A percentile compares a stretch with the other conserved stretches of the same genome.
phyloP scores from a whole-genome alignment of 257 asterid genomes.

The Datura wrightii region DNA sequence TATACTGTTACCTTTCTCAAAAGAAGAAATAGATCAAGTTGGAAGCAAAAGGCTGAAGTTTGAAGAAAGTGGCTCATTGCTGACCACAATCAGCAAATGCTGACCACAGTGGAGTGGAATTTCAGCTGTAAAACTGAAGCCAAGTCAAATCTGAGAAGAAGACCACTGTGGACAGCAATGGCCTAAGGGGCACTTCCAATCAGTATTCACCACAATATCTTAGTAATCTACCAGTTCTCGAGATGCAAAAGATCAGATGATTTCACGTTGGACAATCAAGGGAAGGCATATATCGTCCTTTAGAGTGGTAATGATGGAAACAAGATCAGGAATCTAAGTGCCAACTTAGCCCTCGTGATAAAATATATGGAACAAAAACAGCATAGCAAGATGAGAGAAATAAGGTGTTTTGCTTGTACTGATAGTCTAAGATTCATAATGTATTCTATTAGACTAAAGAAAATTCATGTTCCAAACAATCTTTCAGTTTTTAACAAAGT shows the following conservation, averaged over 20 bases:
- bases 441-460: background rate
- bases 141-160: background rate
- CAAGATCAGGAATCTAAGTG: background rate
- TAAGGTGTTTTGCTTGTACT: background rate
- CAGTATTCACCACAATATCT: slow-evolving; percentile 1
- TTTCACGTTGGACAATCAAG: background rate
- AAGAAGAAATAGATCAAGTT: background rate
- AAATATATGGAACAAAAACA: background rate
- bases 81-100: background rate
- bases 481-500: background rate
- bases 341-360: background rate
- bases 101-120: background rate
- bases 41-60: background rate
- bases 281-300: background rate
- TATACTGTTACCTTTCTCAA: background rate
- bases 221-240: background rate
- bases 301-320: background rate
- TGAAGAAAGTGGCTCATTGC: background rate
- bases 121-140: background rate
- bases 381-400: background rate
- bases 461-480: slow-evolving; percentile 14
- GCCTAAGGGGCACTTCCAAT: background rate
- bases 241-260: background rate
- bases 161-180: background rate
- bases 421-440: background rate